A percentile compares a stretch with the other conserved stretches of the same genome.
phyloP scores from a whole-genome alignment of 176 grass and related monocot genomes.

The Chrysopogon serrulatus region DNA sequence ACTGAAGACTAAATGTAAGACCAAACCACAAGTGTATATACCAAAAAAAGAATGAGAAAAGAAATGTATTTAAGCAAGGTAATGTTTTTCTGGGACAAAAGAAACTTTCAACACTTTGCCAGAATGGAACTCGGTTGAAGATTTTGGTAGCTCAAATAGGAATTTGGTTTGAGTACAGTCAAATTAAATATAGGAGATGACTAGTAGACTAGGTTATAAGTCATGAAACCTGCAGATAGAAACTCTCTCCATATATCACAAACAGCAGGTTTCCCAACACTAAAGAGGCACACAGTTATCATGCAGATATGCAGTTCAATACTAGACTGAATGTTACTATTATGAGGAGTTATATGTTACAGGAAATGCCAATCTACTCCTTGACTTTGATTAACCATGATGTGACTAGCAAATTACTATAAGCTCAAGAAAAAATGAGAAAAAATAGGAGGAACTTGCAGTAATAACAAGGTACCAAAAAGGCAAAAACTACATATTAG shows the following conservation, averaged over 20 bases:
- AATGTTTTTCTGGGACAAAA: neutral
- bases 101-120: neutral
- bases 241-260: neutral
- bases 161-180: neutral
- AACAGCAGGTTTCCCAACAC: neutral
- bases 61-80: neutral
- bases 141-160: neutral
- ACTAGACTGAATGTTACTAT: neutral
- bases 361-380: neutral
- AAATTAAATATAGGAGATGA: neutral
- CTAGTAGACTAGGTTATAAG: neutral
- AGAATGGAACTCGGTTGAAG: neutral
- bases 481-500: neutral
- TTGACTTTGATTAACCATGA: neutral
- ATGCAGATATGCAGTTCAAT: neutral
- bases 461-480: neutral
- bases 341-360: neutral
- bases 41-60: neutral
- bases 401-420: neutral
- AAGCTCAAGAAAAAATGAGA: neutral
- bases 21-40: neutral
- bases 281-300: neutral
- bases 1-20: neutral
- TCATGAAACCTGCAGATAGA: neutral
- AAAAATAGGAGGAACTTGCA: neutral